Percentiles rank a stretch among this genome's conserved stretches.
These are phyloP conservation scores for Gardenia jasminoides DNA, from an alignment of 257 asterid genomes.

Conservation along the genomic window DNA sequence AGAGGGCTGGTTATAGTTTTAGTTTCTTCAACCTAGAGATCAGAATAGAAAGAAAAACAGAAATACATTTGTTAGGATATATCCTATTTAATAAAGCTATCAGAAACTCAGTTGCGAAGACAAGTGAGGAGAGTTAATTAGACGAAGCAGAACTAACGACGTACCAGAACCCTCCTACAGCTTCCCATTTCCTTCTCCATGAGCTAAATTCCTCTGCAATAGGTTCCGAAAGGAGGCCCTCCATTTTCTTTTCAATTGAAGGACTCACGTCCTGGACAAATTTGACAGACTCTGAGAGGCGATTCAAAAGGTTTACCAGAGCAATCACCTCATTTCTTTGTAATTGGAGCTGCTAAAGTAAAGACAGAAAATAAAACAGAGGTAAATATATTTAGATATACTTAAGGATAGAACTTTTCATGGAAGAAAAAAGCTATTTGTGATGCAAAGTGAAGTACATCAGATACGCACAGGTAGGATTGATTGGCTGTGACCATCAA, in stretches of 20 bases:
- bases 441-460: conserved; percentile 6
- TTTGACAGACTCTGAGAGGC: conserved; percentile 80
- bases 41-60: neutral
- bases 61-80: neutral
- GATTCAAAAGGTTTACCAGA: conserved; percentile 72
- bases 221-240: conserved; percentile 43
- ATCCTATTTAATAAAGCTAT: neutral
- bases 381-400: neutral
- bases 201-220: conserved; percentile 31
- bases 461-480: conserved; percentile 57
- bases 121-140: neutral
- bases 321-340: conserved; percentile 97
- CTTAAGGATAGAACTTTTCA: neutral
- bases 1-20: neutral
- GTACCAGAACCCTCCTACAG: conserved; percentile 38
- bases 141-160: conserved; percentile 13
- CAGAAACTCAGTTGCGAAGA: neutral
- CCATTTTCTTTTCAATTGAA: conserved; percentile 46
- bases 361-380: neutral
- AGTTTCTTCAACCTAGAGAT: neutral
- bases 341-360: conserved; percentile 58
- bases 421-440: neutral
- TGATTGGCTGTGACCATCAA: conserved; percentile 51
- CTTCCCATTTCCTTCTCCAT: conserved; percentile 41
- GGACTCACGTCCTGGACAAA: conserved; percentile 73